Percentiles rank a stretch among this genome's conserved stretches.
These are phyloP conservation scores for Peziza echinospora DNA, from an alignment of 495 filamentous ascomycete genomes.

Conservation along the genomic window DNA sequence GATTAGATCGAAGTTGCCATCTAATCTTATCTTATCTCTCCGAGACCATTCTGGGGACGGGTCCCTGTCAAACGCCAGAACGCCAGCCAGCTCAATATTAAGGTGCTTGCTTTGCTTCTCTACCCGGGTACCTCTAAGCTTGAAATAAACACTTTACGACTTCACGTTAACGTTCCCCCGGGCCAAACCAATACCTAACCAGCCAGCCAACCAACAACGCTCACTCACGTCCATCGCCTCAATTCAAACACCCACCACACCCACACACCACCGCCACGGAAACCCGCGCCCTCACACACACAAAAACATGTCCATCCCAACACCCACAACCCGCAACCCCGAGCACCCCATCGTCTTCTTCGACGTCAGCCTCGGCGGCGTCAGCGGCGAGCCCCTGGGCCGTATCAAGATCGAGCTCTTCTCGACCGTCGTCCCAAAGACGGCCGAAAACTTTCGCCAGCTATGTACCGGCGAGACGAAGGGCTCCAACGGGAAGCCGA, in stretches of 20 bases:
- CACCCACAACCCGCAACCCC: constrained; percentile 4
- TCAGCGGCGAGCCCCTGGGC: constrained; percentile 62
- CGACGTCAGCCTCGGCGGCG: constrained; percentile 79
- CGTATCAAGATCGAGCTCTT: constrained; percentile 90
- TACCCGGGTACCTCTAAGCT: too few relatives aligned
- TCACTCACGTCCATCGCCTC: neutral
- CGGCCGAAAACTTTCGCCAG: constrained; percentile 91
- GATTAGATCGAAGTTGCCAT: too few relatives aligned
- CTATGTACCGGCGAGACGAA: constrained; percentile 92
- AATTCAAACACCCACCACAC: neutral
- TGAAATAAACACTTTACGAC: too few relatives aligned
- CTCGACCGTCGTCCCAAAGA: constrained; percentile 59
- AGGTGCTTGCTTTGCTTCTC: too few relatives aligned
- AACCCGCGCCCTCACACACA: too few relatives aligned
- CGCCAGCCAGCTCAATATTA: too few relatives aligned
- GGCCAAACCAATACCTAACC: too few relatives aligned
- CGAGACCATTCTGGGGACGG: too few relatives aligned
- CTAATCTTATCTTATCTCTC: too few relatives aligned
- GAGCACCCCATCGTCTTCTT: constrained; percentile 49
- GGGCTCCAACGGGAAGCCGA: constrained; percentile 52
- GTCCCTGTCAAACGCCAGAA: too few relatives aligned
- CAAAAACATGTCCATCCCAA: constrained; percentile 2
- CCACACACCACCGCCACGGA: too few relatives aligned
- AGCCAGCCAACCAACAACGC: neutral
- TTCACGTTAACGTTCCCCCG: too few relatives aligned